Conservation (phyloP, 345 rosid genomes). For the Iberis pinnata region DNA sequence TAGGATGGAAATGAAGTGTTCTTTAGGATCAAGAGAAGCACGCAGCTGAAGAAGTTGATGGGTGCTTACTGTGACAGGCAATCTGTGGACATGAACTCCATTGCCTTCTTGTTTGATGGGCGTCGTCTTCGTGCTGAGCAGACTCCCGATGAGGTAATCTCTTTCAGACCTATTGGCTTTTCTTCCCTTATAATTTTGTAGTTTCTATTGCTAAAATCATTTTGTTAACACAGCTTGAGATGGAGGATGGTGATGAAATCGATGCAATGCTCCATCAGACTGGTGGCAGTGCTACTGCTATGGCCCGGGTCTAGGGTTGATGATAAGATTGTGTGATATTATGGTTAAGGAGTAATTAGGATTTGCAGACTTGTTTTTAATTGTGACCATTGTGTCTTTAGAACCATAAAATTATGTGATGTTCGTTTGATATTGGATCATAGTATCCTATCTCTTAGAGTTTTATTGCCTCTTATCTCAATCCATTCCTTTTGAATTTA, state of each 20-base stretch:
- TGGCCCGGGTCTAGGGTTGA: slow-evolving; percentile 6
- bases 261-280: slow-evolving; percentile 88
- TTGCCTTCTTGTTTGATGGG: slow-evolving; percentile 84
- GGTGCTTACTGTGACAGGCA: slow-evolving; percentile 82
- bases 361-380: slow-evolving; percentile 18
- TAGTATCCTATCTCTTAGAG: background rate
- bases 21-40: slow-evolving; percentile 79
- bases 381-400: slow-evolving; percentile 14
- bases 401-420: slow-evolving; percentile 17
- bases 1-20: slow-evolving; percentile 86
- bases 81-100: slow-evolving; percentile 64
- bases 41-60: slow-evolving; percentile 86
- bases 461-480: too few species aligned
- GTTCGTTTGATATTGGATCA: slow-evolving; percentile 9
- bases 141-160: slow-evolving; percentile 74
- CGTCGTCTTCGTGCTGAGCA: slow-evolving; percentile 76
- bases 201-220: background rate
- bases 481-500: too few species aligned
- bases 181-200: background rate
- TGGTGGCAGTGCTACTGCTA: slow-evolving; percentile 32
- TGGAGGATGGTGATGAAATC: slow-evolving; percentile 90
- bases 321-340: slow-evolving; percentile 24
- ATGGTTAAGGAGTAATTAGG: slow-evolving; percentile 21
- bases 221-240: slow-evolving; percentile 47
- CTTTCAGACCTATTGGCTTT: background rate